Percentiles rank a stretch among this genome's conserved stretches.
Evolutionary conservation across 2,329 filamentous ascomycete species (phyloP).

Genomic region (Nigrograna mackinnonii): DNA sequence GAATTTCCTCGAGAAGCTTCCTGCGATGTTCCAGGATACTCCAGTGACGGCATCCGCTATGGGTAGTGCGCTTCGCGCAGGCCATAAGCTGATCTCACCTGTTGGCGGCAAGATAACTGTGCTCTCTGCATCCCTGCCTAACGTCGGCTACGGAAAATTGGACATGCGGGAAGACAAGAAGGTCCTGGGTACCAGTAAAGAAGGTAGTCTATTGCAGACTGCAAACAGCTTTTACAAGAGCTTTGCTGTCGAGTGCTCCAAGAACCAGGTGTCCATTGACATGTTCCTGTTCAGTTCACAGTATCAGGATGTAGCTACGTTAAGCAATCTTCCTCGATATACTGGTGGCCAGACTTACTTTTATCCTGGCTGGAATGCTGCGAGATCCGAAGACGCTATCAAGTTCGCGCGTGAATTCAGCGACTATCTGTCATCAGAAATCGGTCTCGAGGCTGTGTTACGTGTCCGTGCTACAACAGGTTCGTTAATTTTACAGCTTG

Average conservation of each 20-base stretch:
- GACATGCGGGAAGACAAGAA: slow-evolving; percentile 98
- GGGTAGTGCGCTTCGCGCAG: slow-evolving; percentile 89
- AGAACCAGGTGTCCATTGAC: slow-evolving; percentile 91
- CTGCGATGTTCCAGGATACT: slow-evolving; percentile 95
- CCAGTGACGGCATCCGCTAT: slow-evolving; percentile 89
- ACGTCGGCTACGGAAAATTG: slow-evolving; percentile 84
- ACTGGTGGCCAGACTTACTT: slow-evolving; percentile 98
- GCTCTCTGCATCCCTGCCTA: slow-evolving; percentile 86
- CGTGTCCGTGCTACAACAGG: slow-evolving; percentile 93
- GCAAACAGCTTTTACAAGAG: slow-evolving; percentile 98
- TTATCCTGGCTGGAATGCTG: slow-evolving; percentile 97
- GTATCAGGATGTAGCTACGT: slow-evolving; percentile 91
- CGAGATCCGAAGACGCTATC: slow-evolving; percentile 90
- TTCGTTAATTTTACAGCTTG: too few relatives aligned
- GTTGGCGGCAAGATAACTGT: slow-evolving; percentile 95
- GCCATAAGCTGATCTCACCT: slow-evolving; percentile 92
- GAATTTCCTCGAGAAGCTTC: slow-evolving; percentile 85
- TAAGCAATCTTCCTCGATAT: slow-evolving; percentile 94
- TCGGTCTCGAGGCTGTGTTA: slow-evolving; percentile 92
- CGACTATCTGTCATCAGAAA: slow-evolving; percentile 94
- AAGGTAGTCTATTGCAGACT: slow-evolving; percentile 84
- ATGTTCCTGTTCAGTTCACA: slow-evolving; percentile 41
- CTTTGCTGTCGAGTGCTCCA: slow-evolving; percentile 97
- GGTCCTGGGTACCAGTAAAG: slow-evolving; percentile 89
- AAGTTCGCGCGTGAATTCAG: slow-evolving; percentile 98